Percentiles rank a stretch among this genome's conserved stretches.
Conservation (phyloP, 1,284 basidiomycete species). For the Ganoderma lingzhi region DNA sequence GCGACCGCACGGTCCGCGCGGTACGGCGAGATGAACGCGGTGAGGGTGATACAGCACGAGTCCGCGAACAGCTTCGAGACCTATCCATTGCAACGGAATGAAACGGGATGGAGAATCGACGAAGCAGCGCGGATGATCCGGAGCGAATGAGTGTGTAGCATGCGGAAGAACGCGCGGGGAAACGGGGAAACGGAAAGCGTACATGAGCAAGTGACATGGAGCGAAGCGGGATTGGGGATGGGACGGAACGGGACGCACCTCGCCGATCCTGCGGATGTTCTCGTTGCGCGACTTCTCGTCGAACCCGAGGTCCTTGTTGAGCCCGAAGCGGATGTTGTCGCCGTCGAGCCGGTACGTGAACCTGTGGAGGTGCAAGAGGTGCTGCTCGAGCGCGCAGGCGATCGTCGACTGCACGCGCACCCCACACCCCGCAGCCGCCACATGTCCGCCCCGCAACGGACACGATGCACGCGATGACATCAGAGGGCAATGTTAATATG, state of each 20-base stretch:
- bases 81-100: constrained; percentile 48
- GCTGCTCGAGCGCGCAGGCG: constrained; percentile 96
- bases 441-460: constrained; percentile 10
- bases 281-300: constrained; percentile 95
- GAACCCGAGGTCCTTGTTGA: constrained; percentile 99
- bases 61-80: constrained; percentile 96
- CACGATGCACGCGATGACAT: not conserved
- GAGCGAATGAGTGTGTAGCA: not conserved
- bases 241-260: constrained; percentile 59
- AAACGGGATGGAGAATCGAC: not conserved
- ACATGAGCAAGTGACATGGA: not conserved
- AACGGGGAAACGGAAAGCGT: not conserved
- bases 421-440: not conserved
- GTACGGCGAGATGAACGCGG: constrained; percentile 99
- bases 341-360: constrained; percentile 95
- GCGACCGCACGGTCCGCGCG: constrained; percentile 87
- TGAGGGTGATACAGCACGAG: constrained; percentile 86
- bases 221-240: not conserved
- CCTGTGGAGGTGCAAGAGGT: constrained; percentile 87
- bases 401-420: constrained; percentile 83
- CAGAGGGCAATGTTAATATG: not conserved
- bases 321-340: constrained; percentile 95
- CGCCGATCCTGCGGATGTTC: constrained; percentile 97
- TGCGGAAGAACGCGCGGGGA: not conserved
- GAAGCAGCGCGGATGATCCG: not conserved